Conservation (phyloP, 768 basidiomycete species). For the Tylopilus balloui region DNA sequence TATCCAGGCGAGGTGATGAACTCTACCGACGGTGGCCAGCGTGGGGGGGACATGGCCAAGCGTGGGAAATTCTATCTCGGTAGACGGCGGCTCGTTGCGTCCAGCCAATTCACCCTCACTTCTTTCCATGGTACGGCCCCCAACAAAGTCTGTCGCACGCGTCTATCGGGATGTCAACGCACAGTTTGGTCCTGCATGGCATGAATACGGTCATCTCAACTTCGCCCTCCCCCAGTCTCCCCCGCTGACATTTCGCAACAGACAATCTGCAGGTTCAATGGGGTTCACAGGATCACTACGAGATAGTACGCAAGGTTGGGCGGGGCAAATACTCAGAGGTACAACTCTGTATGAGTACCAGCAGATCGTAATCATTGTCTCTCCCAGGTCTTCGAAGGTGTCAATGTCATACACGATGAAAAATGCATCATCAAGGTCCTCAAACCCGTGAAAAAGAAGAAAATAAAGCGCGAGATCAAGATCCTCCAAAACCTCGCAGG, state of each 20-base stretch:
- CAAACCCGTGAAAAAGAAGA: conserved; percentile 99
- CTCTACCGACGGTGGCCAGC: conserved; percentile 52
- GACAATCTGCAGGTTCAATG: conserved; percentile 97
- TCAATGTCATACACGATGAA: conserved; percentile 85
- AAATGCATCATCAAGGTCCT: conserved; percentile 98
- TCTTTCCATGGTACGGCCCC: conserved; percentile 61
- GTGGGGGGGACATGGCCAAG: conserved; percentile 15
- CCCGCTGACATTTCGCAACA: conserved; percentile 32
- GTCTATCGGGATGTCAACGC: conserved; percentile 88
- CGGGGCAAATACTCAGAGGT: conserved; percentile 96
- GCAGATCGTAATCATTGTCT: conserved; percentile 11
- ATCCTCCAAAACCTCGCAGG: conserved; percentile 95
- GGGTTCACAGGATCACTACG: conserved; percentile 96
- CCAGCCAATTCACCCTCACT: conserved; percentile 8
- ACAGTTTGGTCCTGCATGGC: conserved; percentile 85
- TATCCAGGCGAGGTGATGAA: conserved; percentile 52
- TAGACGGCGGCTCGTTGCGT: conserved; percentile 16
- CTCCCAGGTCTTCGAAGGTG: conserved; percentile 82
- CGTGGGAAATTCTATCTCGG: conserved; percentile 28
- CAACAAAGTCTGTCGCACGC: conserved; percentile 75
- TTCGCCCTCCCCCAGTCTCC: not conserved
- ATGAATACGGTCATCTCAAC: conserved; percentile 78
- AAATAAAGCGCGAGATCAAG: conserved; percentile 99
- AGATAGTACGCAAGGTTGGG: conserved; percentile 95
- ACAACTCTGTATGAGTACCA: conserved; percentile 14